These are phyloP conservation scores for Chaetomium globosum DNA, from an alignment of 2,329 filamentous ascomycete species.

Conservation along the genomic window DNA sequence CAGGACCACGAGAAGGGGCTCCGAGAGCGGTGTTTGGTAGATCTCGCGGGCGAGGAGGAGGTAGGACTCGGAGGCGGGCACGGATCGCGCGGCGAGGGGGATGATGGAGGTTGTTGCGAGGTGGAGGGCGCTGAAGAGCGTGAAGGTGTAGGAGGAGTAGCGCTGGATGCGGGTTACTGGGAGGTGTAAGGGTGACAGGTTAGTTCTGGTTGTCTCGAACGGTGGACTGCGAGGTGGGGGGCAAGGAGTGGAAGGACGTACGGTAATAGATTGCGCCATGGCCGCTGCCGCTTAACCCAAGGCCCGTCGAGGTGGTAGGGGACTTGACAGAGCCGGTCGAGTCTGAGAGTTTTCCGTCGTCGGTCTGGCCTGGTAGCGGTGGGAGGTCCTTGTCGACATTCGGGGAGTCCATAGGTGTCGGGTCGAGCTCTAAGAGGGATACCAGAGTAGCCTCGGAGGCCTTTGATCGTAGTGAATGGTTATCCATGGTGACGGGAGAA, in stretches of 20 bases:
- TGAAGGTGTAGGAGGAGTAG: conserved; percentile 86
- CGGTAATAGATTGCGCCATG: conserved; percentile 75
- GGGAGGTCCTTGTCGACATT: conserved; percentile 52
- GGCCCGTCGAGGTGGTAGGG: conserved; percentile 44
- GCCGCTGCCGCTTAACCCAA: conserved; percentile 64
- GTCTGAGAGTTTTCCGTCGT: conserved; percentile 34
- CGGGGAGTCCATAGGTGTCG: conserved; percentile 69
- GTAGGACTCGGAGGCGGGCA: conserved; percentile 77
- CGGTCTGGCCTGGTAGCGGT: conserved; percentile 44
- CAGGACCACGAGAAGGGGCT: conserved; percentile 76
- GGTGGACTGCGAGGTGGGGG: background rate
- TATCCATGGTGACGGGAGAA: conserved; percentile 39
- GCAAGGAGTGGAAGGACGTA: conserved; percentile 43
- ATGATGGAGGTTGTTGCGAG: conserved; percentile 80
- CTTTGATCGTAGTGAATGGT: conserved; percentile 43
- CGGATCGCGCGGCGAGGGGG: conserved; percentile 71
- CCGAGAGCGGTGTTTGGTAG: conserved; percentile 81
- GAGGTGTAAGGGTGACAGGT: background rate
- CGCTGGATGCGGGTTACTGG: conserved; percentile 76
- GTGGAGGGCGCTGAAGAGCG: conserved; percentile 75
- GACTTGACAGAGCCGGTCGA: conserved; percentile 43
- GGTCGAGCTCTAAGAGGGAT: conserved; percentile 77
- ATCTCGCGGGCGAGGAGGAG: conserved; percentile 88
- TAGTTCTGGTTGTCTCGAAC: conserved; percentile 34
- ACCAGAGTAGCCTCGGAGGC: conserved; percentile 59